phyloP scores from a whole-genome alignment of 192 early-diverging fungal genomes.

The Backusella mclennaniae region DNA sequence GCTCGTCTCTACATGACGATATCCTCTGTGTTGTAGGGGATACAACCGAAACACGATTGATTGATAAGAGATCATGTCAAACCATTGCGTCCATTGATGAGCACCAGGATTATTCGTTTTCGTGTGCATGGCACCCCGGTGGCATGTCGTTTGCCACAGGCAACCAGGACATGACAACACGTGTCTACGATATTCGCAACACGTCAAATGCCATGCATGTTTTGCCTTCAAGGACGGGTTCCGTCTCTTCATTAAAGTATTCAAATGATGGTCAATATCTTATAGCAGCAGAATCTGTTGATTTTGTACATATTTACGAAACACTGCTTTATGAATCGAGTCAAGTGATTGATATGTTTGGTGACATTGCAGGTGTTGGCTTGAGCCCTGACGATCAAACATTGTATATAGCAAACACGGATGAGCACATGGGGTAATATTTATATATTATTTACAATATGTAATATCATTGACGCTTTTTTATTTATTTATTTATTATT shows the following conservation, averaged over 20 bases:
- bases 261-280: conserved; percentile 53
- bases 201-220: conserved; percentile 49
- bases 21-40: conserved; percentile 62
- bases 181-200: conserved; percentile 67
- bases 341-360: conserved; percentile 72
- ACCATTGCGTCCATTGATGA: conserved; percentile 41
- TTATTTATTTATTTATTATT: neutral
- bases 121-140: conserved; percentile 63
- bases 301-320: conserved; percentile 68
- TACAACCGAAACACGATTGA: conserved; percentile 42
- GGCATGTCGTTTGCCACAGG: conserved; percentile 60
- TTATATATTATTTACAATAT: neutral
- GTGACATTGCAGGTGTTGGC: conserved; percentile 59
- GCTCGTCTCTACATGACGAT: conserved; percentile 51
- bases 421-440: conserved; percentile 38
- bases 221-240: conserved; percentile 49
- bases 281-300: conserved; percentile 56
- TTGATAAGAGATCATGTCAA: conserved; percentile 50
- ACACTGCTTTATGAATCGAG: conserved; percentile 31
- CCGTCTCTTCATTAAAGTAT: conserved; percentile 60
- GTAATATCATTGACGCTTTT: too few species aligned
- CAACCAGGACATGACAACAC: conserved; percentile 56
- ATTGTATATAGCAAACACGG: conserved; percentile 58
- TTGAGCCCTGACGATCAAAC: conserved; percentile 53
- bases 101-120: conserved; percentile 68